Evolutionary conservation across 129 eudicot species (phyloP).

Genomic region (Oenanthe sinensis): DNA sequence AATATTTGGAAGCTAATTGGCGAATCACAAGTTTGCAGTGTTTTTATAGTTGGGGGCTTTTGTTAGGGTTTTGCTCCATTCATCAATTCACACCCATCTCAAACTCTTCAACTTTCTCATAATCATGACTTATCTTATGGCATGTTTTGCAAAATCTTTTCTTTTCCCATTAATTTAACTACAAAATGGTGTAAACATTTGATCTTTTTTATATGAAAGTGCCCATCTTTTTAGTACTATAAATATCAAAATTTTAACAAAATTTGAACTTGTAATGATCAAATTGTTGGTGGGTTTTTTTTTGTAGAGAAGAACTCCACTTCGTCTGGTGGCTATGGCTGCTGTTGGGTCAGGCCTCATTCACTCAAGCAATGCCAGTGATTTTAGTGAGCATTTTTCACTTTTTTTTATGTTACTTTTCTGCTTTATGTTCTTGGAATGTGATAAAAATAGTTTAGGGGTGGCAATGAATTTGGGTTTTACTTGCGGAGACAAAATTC

Average conservation of each 20-base stretch:
- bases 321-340: constrained; percentile 45
- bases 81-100: no score
- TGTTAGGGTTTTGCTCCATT: constrained; percentile 19
- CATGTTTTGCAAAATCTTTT: not conserved
- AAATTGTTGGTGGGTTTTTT: not conserved
- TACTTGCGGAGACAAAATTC: not conserved
- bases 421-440: not conserved
- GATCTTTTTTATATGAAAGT: not conserved
- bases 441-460: not conserved
- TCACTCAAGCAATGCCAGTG: constrained; percentile 17
- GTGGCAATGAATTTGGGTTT: not conserved
- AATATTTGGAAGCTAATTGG: no score
- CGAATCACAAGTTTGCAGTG: not conserved
- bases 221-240: not conserved
- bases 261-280: not conserved
- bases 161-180: not conserved
- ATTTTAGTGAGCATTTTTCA: constrained; percentile 29
- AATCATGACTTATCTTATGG: constrained; percentile 19
- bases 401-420: not conserved
- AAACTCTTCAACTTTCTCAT: not conserved
- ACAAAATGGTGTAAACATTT: not conserved
- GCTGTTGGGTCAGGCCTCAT: constrained; percentile 53
- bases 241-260: not conserved
- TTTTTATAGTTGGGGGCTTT: not conserved
- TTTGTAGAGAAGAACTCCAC: constrained; percentile 38